phyloP scores from a whole-genome alignment of 306 rosid species.

The Rosa persica region DNA sequence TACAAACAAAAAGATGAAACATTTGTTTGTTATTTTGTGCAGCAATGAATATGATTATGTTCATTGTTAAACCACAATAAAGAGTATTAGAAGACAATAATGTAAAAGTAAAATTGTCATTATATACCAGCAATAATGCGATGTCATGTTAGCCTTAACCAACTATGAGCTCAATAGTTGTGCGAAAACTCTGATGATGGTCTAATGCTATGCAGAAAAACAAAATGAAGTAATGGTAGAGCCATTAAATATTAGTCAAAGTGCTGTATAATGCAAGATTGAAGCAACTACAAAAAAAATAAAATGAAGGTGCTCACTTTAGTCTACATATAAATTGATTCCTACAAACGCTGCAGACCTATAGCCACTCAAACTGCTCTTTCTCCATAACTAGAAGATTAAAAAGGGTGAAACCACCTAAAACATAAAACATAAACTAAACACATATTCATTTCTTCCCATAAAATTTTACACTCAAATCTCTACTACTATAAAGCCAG shows the following conservation, averaged over 20 bases:
- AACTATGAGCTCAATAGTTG: not conserved
- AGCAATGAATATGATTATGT: not conserved
- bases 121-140: not conserved
- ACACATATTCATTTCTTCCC: too few species aligned
- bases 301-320: constrained; percentile 37
- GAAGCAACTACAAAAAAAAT: not conserved
- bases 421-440: too few species aligned
- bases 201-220: not conserved
- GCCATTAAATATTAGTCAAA: not conserved
- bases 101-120: not conserved
- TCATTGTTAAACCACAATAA: not conserved
- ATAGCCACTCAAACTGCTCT: too few species aligned
- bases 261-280: not conserved
- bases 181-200: too few species aligned
- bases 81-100: not conserved
- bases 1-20: not conserved
- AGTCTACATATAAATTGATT: too few species aligned
- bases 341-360: too few species aligned
- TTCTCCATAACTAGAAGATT: too few species aligned
- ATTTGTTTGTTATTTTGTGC: not conserved
- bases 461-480: too few species aligned
- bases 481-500: too few species aligned
- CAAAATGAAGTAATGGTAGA: not conserved
- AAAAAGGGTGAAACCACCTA: too few species aligned
- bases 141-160: not conserved